These are phyloP conservation scores for Zymoseptoria passerinii DNA, from an alignment of 2,329 filamentous ascomycete genomes.

Conservation along the genomic window DNA sequence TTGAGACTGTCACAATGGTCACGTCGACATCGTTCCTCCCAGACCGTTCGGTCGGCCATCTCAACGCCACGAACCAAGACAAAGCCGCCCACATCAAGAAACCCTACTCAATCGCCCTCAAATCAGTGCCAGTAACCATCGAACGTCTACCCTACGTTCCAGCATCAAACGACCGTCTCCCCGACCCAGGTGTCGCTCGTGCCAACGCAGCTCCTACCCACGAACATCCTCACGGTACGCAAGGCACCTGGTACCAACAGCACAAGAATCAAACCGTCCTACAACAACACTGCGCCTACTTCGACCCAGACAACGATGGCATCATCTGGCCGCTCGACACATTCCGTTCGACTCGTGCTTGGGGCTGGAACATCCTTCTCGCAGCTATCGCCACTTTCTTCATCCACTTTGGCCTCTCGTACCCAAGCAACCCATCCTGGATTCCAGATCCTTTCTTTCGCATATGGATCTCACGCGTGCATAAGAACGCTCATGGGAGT, in stretches of 20 bases:
- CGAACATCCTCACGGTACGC: conserved; percentile 37
- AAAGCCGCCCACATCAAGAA: not conserved
- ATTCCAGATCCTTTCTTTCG: conserved; percentile 41
- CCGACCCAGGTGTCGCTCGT: conserved; percentile 33
- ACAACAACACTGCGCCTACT: conserved; percentile 48
- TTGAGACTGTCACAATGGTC: not conserved
- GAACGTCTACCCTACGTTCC: conserved; percentile 18
- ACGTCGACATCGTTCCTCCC: not conserved
- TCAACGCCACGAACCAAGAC: not conserved
- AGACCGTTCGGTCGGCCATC: not conserved
- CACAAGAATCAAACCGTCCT: conserved; percentile 40
- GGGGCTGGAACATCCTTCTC: conserved; percentile 40
- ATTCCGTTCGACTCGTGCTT: conserved; percentile 38
- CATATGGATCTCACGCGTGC: conserved; percentile 34
- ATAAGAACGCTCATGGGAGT: conserved; percentile 38
- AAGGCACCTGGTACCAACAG: conserved; percentile 26
- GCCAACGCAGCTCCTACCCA: conserved; percentile 36
- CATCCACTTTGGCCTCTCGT: conserved; percentile 45
- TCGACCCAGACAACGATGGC: conserved; percentile 44
- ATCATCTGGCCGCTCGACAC: conserved; percentile 49
- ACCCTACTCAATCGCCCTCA: conserved; percentile 5
- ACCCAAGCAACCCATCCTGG: conserved; percentile 37
- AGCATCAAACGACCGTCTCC: conserved; percentile 12
- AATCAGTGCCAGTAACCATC: conserved; percentile 6
- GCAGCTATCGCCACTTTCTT: conserved; percentile 38